These are phyloP conservation scores for Skeletonema marinoi DNA, from an alignment of 108 stramenopile genomes.

Conservation along the genomic window DNA sequence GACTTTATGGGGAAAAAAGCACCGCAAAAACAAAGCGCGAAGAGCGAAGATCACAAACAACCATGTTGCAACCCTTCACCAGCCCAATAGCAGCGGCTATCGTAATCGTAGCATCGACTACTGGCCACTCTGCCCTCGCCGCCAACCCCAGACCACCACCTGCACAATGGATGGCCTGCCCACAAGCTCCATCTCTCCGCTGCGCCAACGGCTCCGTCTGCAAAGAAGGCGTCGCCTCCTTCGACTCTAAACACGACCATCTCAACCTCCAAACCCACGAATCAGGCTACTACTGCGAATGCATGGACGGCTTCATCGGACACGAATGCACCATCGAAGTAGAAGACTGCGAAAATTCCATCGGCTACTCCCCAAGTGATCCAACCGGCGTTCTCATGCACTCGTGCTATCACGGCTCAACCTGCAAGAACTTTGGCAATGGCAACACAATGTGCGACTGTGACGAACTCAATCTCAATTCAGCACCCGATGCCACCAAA, in stretches of 20 bases:
- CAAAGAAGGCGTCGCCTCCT: slow-evolving; percentile 17
- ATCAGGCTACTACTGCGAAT: slow-evolving; percentile 39
- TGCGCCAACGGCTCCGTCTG: slow-evolving; percentile 35
- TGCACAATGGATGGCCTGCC: slow-evolving; percentile 11
- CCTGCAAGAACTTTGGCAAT: slow-evolving; percentile 7
- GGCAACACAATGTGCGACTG: slow-evolving; percentile 13
- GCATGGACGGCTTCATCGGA: slow-evolving; percentile 29
- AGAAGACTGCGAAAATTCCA: slow-evolving; percentile 10
- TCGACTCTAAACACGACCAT: slow-evolving; percentile 7
- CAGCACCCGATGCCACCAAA: slow-evolving; percentile 4
- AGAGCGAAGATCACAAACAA: too few species aligned
- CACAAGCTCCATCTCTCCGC: slow-evolving; percentile 33
- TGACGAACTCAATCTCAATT: background rate
- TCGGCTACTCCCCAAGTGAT: background rate
- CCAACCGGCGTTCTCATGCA: background rate
- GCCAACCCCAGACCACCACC: background rate
- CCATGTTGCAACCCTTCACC: too few species aligned
- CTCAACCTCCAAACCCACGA: slow-evolving; percentile 37
- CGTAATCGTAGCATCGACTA: background rate
- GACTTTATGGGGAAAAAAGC: too few species aligned
- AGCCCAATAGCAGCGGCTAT: background rate
- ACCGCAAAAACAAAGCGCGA: too few species aligned
- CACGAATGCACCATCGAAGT: slow-evolving; percentile 42
- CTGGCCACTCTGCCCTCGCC: background rate
- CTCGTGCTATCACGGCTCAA: slow-evolving; percentile 35